Evolutionary conservation across 805 yeast species (phyloP), one percentile per base, ranked within the genome.

Genomic region (Diddensiella caesifluorescens): DNA sequence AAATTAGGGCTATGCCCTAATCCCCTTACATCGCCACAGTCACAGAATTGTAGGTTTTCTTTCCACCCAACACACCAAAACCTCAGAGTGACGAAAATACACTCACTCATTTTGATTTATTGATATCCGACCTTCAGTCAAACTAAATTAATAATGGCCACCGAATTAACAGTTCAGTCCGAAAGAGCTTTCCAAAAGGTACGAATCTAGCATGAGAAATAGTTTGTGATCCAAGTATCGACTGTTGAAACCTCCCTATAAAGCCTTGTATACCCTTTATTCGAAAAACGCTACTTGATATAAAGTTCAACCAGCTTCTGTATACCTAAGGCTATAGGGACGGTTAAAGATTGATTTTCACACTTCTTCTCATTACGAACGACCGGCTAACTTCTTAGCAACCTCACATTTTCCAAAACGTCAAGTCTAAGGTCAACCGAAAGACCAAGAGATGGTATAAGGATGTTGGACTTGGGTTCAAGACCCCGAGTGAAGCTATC

Each of bases 131-230:
- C n/a, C n/a, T n/a, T n/a, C n/a, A 29, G 22, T 16, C 22, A 10
- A 13, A 10, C 33, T 10, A 34, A 19, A 21, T 21, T 22, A 34
- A 57, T 27, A 42, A 92, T 90, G 97, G 94, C 97, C 71, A 84
- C 97, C 75, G 98, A 92, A 83, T 87, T 92, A 79, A 90, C 96
- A 74, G 98, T 92, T 79, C 98, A 92, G 83, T 84, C 97, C 71
- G 98, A 92, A 83, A 90, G 95, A 79, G 98, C 98, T 88, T 92
- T 83, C 95, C 98, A 92, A 83, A 92, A 92, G 94, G 95, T 86
- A 79, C 71, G 94, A 73, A 61, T 44, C n/a, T n/a, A n/a, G n/a
- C n/a, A n/a, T n/a, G n/a, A n/a, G n/a, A n/a, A n/a, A n/a, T n/a
- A n/a, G n/a, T n/a, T n/a, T n/a, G n/a, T n/a, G n/a, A n/a, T n/a